These are phyloP conservation scores for Tricholoma terreum DNA, from an alignment of 768 basidiomycete genomes.

Conservation along the genomic window DNA sequence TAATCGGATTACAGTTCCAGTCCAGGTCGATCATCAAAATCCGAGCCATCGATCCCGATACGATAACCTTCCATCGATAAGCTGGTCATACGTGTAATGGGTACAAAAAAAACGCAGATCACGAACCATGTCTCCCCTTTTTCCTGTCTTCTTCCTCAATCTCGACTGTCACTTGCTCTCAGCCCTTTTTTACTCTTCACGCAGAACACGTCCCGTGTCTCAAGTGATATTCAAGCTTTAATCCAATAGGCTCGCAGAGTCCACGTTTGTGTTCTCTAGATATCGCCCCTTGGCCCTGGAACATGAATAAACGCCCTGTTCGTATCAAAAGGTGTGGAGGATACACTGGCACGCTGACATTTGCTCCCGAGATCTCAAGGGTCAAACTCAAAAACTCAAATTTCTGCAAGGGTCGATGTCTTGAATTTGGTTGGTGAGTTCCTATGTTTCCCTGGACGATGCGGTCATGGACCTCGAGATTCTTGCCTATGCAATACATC, in stretches of 20 bases:
- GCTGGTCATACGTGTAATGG: too few species aligned
- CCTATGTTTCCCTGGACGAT: background rate
- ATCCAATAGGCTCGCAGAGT: background rate
- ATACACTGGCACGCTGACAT: background rate
- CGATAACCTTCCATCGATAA: too few species aligned
- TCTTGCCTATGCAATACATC: background rate
- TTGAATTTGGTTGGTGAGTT: background rate
- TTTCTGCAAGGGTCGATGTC: background rate
- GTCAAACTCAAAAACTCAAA: slow-evolving; percentile 1
- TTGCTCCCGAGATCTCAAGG: background rate
- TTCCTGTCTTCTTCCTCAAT: too few species aligned
- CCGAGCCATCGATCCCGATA: too few species aligned
- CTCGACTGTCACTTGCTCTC: too few species aligned
- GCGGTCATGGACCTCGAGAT: background rate
- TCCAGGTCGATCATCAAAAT: too few species aligned
- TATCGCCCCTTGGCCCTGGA: background rate
- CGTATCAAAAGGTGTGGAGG: background rate
- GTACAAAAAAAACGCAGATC: too few species aligned
- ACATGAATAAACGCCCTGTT: background rate
- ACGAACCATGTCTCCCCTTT: too few species aligned
- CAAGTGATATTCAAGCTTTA: too few species aligned
- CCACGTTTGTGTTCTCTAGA: background rate
- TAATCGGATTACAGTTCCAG: too few species aligned
- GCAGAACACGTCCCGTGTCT: too few species aligned
- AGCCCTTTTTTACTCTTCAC: too few species aligned